phyloP scores from a whole-genome alignment of 2,329 filamentous ascomycete species.

The Aspergillus candidus region DNA sequence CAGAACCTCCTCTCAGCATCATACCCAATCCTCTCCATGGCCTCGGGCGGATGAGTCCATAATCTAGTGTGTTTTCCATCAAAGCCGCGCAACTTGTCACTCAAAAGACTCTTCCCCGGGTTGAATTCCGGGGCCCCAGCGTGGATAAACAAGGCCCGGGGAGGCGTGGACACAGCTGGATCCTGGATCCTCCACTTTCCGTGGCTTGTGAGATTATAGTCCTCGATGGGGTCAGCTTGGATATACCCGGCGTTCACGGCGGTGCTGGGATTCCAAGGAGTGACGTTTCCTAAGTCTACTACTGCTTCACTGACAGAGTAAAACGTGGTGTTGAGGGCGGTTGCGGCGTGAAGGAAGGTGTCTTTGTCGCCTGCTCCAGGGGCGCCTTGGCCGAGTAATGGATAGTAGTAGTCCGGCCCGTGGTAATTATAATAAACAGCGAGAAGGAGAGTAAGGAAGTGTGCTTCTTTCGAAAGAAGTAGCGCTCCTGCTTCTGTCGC shows the following conservation, averaged over 20 bases:
- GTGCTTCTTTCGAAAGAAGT: slow-evolving; percentile 29
- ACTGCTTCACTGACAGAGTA: slow-evolving; percentile 23
- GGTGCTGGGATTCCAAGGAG: slow-evolving; percentile 1
- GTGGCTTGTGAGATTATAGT: slow-evolving; percentile 20
- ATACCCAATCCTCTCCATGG: slow-evolving; percentile 23
- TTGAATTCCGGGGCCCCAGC: slow-evolving; percentile 27
- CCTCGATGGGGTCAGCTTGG: slow-evolving; percentile 25
- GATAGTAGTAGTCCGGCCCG: slow-evolving; percentile 22
- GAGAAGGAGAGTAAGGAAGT: slow-evolving; percentile 26
- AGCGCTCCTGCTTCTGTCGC: slow-evolving; percentile 30
- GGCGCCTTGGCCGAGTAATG: slow-evolving; percentile 26
- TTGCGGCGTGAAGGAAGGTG: slow-evolving; percentile 24
- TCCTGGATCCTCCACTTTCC: slow-evolving; percentile 18
- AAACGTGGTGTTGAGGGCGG: slow-evolving; percentile 16
- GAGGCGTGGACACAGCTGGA: slow-evolving; percentile 13
- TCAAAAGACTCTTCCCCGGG: slow-evolving; percentile 21
- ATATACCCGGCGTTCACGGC: slow-evolving; percentile 11
- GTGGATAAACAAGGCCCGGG: slow-evolving; percentile 27
- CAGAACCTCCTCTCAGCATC: slow-evolving; percentile 28
- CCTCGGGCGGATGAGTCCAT: slow-evolving; percentile 22
- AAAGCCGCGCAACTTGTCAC: slow-evolving; percentile 14
- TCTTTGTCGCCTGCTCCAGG: slow-evolving; percentile 26
- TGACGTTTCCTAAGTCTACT: slow-evolving; percentile 14
- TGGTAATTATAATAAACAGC: slow-evolving; percentile 33
- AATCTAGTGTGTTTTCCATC: slow-evolving; percentile 16